A percentile compares a stretch with the other conserved stretches of the same genome.
These are phyloP conservation scores for Paxillus ammoniavirescens DNA, from an alignment of 768 basidiomycete genomes.

Conservation along the genomic window DNA sequence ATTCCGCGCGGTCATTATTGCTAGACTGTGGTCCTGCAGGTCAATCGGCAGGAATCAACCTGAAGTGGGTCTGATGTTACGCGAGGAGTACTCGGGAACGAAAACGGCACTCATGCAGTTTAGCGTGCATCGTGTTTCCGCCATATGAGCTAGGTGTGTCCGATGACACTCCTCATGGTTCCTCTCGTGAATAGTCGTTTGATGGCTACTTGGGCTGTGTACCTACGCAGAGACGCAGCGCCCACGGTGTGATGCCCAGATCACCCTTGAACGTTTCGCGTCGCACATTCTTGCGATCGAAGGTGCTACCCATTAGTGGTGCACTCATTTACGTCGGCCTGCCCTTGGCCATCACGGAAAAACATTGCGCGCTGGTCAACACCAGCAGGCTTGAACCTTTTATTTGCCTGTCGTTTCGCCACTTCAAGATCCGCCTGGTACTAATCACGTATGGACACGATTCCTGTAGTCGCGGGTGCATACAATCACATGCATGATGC, in stretches of 20 bases:
- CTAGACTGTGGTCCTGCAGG: background rate
- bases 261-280: conserved; percentile 1
- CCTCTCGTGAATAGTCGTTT: background rate
- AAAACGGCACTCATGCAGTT: background rate
- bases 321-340: conserved; percentile 4
- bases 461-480: conserved; percentile 1
- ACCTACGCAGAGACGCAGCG: background rate
- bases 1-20: conserved; percentile 5
- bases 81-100: background rate
- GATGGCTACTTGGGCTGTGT: conserved; percentile 18
- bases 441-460: background rate
- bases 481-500: conserved; percentile 10
- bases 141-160: background rate
- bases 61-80: conserved; percentile 1
- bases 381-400: background rate
- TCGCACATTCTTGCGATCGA: conserved; percentile 6
- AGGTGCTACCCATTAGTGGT: conserved; percentile 14
- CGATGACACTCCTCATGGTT: background rate
- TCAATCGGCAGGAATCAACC: background rate
- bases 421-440: conserved; percentile 18
- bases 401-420: background rate
- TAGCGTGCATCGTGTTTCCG: background rate
- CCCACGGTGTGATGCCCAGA: conserved; percentile 7
- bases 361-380: background rate
- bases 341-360: background rate